Percentiles rank a stretch among this genome's conserved stretches.
Conservation (phyloP, 768 basidiomycete genomes). For the Lentinula lateritia region DNA sequence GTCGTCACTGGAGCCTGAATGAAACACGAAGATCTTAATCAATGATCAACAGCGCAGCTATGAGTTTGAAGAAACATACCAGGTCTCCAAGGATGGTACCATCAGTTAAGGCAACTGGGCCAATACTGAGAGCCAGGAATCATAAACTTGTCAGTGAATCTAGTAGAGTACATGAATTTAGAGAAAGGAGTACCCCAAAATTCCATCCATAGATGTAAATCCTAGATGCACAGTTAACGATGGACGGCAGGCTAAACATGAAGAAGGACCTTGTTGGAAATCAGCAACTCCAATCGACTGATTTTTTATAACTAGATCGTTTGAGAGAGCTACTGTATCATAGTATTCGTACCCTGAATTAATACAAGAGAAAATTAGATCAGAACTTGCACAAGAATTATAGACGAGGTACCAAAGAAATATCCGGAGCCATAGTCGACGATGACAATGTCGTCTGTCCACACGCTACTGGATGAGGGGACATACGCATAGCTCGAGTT, state of each 20-base stretch:
- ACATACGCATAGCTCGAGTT: background rate
- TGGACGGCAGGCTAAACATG: background rate
- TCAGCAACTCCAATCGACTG: constrained; percentile 67
- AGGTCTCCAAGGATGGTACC: constrained; percentile 22
- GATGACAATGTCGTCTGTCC: constrained; percentile 22
- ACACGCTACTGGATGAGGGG: background rate
- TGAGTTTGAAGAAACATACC: background rate
- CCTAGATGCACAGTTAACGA: constrained; percentile 19
- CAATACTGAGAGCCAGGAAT: constrained; percentile 26
- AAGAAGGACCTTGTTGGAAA: constrained; percentile 15
- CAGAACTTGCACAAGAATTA: no score
- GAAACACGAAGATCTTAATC: no score
- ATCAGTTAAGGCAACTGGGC: constrained; percentile 50
- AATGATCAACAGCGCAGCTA: background rate
- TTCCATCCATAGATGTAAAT: constrained; percentile 53
- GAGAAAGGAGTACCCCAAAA: constrained; percentile 44
- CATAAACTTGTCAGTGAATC: background rate
- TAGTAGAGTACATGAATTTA: background rate
- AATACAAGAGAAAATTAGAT: no score
- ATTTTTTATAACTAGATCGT: constrained; percentile 38
- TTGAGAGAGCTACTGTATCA: constrained; percentile 50
- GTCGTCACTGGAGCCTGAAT: constrained; percentile 6
- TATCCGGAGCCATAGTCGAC: constrained; percentile 60
- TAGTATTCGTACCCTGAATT: constrained; percentile 35
- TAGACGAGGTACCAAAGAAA: constrained; percentile 39